These are phyloP conservation scores for Talaromyces sp. DNA, from an alignment of 2,329 filamentous ascomycete genomes.

Conservation along the genomic window DNA sequence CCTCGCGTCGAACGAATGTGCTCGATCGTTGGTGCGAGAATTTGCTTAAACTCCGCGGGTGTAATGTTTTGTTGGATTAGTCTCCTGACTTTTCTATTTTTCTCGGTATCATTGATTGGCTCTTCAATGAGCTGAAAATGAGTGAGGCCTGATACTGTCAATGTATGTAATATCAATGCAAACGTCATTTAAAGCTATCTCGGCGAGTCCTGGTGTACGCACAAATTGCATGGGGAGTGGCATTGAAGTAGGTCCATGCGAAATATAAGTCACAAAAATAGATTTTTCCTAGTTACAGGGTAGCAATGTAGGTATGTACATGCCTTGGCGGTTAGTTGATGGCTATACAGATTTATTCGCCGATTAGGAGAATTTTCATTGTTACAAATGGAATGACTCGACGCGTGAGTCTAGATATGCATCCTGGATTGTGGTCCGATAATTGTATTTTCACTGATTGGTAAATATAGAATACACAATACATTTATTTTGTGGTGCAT, in stretches of 20 bases:
- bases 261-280: too few relatives aligned
- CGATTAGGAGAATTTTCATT: not conserved
- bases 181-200: not conserved
- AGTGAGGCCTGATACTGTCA: not conserved
- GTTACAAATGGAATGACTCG: not conserved
- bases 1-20: not conserved
- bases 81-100: not conserved
- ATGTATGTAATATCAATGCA: not conserved
- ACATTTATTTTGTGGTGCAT: not conserved
- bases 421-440: not conserved
- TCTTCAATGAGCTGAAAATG: not conserved
- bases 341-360: not conserved
- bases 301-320: too few relatives aligned
- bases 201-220: not conserved
- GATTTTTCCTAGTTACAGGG: too few relatives aligned
- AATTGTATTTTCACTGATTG: not conserved
- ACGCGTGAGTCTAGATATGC: not conserved
- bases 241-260: too few relatives aligned
- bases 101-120: not conserved
- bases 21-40: not conserved
- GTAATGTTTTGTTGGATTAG: not conserved
- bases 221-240: not conserved
- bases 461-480: not conserved
- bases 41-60: not conserved
- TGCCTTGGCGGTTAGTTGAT: not conserved